Evolutionary conservation across 805 yeast species (phyloP).

Genomic region (Ogataea zsoltii): DNA sequence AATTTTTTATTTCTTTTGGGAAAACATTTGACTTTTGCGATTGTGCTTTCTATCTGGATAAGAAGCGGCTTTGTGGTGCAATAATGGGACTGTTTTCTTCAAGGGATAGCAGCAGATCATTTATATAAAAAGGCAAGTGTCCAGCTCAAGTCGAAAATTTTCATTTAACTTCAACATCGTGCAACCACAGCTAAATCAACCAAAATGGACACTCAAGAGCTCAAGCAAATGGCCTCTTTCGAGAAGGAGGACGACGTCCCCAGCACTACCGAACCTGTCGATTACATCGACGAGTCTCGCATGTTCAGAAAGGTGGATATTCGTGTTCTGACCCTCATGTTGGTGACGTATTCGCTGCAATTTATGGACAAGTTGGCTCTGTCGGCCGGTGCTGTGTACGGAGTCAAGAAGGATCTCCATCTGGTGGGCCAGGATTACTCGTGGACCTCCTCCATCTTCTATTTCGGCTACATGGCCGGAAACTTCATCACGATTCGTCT

Average conservation of each 20-base stretch:
- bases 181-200: background rate
- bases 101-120: no score
- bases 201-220: slow-evolving; percentile 1
- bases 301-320: slow-evolving; percentile 47
- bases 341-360: slow-evolving; percentile 45
- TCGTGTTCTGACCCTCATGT: slow-evolving; percentile 50
- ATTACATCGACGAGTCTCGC: slow-evolving; percentile 15
- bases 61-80: no score
- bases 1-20: no score
- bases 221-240: background rate
- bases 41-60: no score
- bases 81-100: no score
- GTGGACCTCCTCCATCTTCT: slow-evolving; percentile 39
- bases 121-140: no score
- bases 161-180: background rate
- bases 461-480: slow-evolving; percentile 61
- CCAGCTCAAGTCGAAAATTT: background rate
- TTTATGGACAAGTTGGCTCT: slow-evolving; percentile 60
- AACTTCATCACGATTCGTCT: slow-evolving; percentile 48
- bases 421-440: slow-evolving; percentile 44
- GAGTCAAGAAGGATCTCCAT: slow-evolving; percentile 49
- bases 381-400: slow-evolving; percentile 56
- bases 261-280: slow-evolving; percentile 12
- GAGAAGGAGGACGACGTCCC: slow-evolving; percentile 12
- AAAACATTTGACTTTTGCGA: no score